These are phyloP conservation scores for Arabidopsis hybrid DNA, from an alignment of 441 rosid genomes.

Conservation along the genomic window DNA sequence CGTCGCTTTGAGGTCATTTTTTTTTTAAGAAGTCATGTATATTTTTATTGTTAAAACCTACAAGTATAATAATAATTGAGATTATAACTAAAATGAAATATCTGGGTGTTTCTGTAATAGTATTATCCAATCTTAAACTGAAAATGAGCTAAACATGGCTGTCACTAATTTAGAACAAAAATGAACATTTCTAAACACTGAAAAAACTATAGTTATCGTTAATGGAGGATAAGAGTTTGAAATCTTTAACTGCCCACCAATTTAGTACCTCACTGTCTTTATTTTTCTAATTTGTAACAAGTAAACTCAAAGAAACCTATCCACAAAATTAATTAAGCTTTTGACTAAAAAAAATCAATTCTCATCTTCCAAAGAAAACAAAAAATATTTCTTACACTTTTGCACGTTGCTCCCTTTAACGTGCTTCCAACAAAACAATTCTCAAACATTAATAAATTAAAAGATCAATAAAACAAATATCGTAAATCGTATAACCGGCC, in stretches of 20 bases:
- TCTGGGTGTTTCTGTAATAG: no score
- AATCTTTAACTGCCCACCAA: slow-evolving; percentile 29
- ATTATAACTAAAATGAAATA: background rate
- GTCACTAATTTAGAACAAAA: slow-evolving; percentile 9
- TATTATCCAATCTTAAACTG: background rate
- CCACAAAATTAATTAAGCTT: background rate
- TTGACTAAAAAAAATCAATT: slow-evolving; percentile 9
- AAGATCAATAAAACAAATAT: background rate
- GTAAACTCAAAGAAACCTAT: slow-evolving; percentile 28
- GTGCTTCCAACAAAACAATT: slow-evolving; percentile 42
- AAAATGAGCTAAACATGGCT: slow-evolving; percentile 20
- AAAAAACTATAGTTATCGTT: background rate
- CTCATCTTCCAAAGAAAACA: background rate
- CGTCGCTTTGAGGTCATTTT: background rate
- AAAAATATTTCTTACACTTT: slow-evolving; percentile 8
- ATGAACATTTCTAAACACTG: background rate
- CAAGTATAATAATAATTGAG: background rate
- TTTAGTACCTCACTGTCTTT: background rate
- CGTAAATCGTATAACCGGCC: slow-evolving; percentile 34
- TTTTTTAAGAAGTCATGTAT: no score
- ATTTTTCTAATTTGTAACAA: background rate
- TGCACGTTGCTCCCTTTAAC: slow-evolving; percentile 36
- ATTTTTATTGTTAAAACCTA: no score
- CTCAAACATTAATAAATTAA: background rate
- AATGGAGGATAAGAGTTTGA: slow-evolving; percentile 25